Evolutionary conservation across 83 land plant genomes (phyloP).

Genomic region (Thuja plicata): DNA sequence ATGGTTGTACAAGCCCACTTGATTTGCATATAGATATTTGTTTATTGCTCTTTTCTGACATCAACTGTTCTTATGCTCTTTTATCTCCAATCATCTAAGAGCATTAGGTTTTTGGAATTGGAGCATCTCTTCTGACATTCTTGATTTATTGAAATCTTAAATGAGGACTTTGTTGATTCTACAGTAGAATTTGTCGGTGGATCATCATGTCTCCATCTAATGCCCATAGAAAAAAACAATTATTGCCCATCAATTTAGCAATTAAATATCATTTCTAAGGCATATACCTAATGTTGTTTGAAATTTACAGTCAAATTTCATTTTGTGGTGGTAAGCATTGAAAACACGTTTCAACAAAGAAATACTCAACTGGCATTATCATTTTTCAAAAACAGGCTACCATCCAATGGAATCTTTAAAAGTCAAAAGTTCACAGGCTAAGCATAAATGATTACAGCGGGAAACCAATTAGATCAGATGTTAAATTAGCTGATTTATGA

Average conservation of each 20-base stretch:
- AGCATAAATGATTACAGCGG: background rate
- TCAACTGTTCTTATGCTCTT: background rate
- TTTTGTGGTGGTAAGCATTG: background rate
- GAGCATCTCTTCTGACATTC: background rate
- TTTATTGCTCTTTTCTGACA: background rate
- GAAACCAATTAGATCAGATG: too few species aligned
- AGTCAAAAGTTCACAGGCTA: background rate
- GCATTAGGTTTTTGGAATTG: background rate
- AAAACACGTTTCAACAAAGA: background rate
- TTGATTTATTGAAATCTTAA: background rate
- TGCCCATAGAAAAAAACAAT: background rate
- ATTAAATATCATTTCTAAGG: background rate
- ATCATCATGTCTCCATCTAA: background rate
- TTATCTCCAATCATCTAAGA: background rate
- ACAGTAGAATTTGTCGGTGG: background rate
- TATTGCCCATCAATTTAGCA: background rate
- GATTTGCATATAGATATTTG: slow-evolving; percentile 4
- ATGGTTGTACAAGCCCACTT: background rate
- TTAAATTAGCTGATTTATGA: too few species aligned
- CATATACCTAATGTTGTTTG: background rate
- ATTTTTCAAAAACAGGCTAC: background rate
- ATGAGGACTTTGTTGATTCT: background rate
- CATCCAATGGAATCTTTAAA: background rate
- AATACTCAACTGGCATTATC: background rate
- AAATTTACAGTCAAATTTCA: background rate